Base-by-base conservation (phyloP, 768 basidiomycete species). In the Butyriboletus loyo region DNA sequence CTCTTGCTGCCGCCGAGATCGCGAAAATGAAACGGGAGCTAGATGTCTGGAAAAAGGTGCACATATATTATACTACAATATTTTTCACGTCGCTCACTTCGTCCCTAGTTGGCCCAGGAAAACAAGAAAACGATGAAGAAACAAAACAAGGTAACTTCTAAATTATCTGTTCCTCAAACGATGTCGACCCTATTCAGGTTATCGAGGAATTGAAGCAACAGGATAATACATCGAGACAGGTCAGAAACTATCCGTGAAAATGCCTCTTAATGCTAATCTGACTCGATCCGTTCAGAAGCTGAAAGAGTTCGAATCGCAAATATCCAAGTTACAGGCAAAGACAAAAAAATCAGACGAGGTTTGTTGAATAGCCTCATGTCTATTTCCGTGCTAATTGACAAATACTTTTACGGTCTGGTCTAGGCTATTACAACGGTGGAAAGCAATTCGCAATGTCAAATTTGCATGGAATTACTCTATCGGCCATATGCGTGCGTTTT, bases 401-500 rank as follows among this genome's bases (percentile, higher is more conserved):
- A 41, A 24, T 34, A 5, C 2, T 19, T 35, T 28, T n/a, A 24
- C 13, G 37, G 32, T 39, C 19, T 45, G 52, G 13, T 13, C 0
- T 9, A 87, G 85, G 68, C 81, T 32, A 68, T 87, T 11, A 63
- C 77, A 10, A 73, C 72, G 7, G 77, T 88, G 22, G 86, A 89
- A 68, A 64, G 68, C 24, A 78, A 79, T 30, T 65, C 86, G 17
- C 83, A 82, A 59, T 90, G 88, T 61, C 87, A 89, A 61, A 88
- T 90, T 39, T 90, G 88, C 62, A 84, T 88, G 74, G 88, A 90
- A 19, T 66, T 83, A 11, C 70, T 89, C 10, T 63, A 75, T 36
- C 80, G 80, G 54, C 88, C 88, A 24, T 85, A 78, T 63, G 81
- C 80, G 87, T 89, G 63, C 57, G 85, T 78, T 37, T 36, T 31